Conservation (phyloP, 2,329 filamentous ascomycete species). For the Pseudomassariella vexata region DNA sequence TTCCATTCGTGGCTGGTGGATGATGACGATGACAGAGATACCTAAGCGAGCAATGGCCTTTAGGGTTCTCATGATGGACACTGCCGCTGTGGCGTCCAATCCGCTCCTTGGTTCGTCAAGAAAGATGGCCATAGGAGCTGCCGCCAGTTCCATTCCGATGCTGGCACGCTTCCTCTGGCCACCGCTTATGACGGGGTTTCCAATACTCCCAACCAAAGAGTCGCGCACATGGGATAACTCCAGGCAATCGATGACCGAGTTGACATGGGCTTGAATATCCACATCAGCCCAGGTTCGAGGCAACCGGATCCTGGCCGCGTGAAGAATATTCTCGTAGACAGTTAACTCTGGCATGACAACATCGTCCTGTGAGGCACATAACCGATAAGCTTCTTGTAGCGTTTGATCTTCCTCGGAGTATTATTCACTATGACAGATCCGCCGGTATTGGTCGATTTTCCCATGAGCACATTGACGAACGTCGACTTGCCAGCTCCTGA, state of each 20-base stretch:
- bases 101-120: constrained; percentile 49
- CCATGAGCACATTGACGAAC: constrained; percentile 57
- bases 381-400: constrained; percentile 54
- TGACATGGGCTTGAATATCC: constrained; percentile 47
- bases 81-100: constrained; percentile 48
- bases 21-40: constrained; percentile 52
- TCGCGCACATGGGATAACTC: constrained; percentile 46
- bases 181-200: constrained; percentile 47
- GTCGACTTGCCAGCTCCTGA: constrained; percentile 56
- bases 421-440: constrained; percentile 49
- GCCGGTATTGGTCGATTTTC: constrained; percentile 44
- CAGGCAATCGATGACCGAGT: constrained; percentile 49
- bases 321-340: constrained; percentile 56
- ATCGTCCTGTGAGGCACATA: constrained; percentile 59
- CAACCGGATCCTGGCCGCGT: constrained; percentile 49
- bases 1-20: constrained; percentile 54
- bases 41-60: constrained; percentile 48
- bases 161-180: constrained; percentile 54
- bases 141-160: constrained; percentile 53
- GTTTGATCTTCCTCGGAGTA: constrained; percentile 37
- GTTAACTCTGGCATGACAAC: constrained; percentile 54
- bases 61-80: constrained; percentile 49
- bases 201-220: constrained; percentile 44
- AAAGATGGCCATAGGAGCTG: constrained; percentile 50
- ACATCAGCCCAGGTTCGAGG: constrained; percentile 43